phyloP scores from a whole-genome alignment of 495 filamentous ascomycete species.

The Tuber indicum region DNA sequence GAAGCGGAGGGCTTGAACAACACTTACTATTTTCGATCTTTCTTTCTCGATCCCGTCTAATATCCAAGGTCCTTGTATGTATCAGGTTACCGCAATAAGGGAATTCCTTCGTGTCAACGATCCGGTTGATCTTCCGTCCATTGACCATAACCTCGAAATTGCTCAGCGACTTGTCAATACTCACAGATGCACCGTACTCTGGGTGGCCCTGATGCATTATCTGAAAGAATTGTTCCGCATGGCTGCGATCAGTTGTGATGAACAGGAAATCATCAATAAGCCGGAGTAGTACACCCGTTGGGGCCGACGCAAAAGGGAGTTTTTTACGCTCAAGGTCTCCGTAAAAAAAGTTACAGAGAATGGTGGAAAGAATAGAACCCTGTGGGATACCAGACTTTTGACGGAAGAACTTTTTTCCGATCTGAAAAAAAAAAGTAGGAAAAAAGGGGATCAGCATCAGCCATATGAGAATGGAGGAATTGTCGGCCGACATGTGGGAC shows the following conservation, averaged over 20 bases:
- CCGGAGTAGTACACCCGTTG: conserved; percentile 63
- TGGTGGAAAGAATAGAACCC: conserved; percentile 76
- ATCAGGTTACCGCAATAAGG: conserved; percentile 84
- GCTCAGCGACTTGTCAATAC: conserved; percentile 68
- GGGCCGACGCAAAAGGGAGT: conserved; percentile 57
- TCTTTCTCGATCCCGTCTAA: conserved; percentile 56
- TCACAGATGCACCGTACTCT: conserved; percentile 73
- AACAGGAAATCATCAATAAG: conserved; percentile 90
- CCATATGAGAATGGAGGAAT: background rate
- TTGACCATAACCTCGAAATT: conserved; percentile 69
- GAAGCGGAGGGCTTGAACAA: conserved; percentile 6
- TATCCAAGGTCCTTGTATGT: conserved; percentile 66
- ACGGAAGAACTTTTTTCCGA: conserved; percentile 82
- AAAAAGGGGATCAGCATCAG: background rate
- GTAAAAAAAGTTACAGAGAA: conserved; percentile 92
- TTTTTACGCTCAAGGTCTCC: conserved; percentile 68
- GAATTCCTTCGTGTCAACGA: conserved; percentile 53
- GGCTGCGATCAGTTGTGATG: conserved; percentile 60
- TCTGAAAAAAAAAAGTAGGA: conserved; percentile 29
- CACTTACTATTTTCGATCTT: conserved; percentile 46
- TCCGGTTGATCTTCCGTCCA: conserved; percentile 50
- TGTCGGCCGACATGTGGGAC: background rate
- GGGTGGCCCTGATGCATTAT: conserved; percentile 73
- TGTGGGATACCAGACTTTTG: conserved; percentile 89
- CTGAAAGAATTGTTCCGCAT: conserved; percentile 64